Percentiles rank a stretch among this genome's conserved stretches.
phyloP scores from a whole-genome alignment of 1,284 basidiomycete genomes.

The Testicularia cyperi region DNA sequence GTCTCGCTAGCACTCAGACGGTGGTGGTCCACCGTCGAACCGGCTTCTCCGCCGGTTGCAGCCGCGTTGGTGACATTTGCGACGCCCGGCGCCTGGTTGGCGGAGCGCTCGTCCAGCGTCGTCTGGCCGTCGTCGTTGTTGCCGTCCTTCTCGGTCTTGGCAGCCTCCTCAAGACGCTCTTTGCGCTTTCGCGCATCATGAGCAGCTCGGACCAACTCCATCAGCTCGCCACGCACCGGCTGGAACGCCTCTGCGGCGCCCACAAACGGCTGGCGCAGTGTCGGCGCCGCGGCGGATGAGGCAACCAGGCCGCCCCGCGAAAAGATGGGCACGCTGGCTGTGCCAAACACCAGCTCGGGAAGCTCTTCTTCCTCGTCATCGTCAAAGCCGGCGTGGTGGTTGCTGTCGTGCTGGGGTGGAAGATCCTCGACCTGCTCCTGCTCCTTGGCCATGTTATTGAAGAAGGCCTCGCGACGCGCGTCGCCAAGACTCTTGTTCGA shows the following conservation, averaged over 20 bases:
- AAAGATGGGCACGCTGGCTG: conserved; percentile 53
- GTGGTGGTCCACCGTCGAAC: neutral
- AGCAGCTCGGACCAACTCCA: conserved; percentile 13
- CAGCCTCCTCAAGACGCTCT: conserved; percentile 19
- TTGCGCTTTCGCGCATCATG: conserved; percentile 33
- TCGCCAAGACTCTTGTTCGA: conserved; percentile 41
- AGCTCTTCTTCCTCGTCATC: conserved; percentile 53
- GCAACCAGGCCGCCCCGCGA: conserved; percentile 6
- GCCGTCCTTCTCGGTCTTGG: conserved; percentile 30
- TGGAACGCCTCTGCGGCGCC: conserved; percentile 23
- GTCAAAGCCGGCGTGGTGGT: conserved; percentile 17
- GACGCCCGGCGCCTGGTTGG: conserved; percentile 5
- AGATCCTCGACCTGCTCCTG: neutral
- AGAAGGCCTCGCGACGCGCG: conserved; percentile 47
- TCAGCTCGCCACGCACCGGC: conserved; percentile 26
- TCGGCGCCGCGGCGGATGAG: neutral
- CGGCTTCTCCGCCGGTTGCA: conserved; percentile 2
- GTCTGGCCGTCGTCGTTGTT: conserved; percentile 34
- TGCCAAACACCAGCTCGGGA: conserved; percentile 54
- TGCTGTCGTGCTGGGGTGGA: conserved; percentile 11
- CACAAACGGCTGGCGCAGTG: conserved; percentile 12
- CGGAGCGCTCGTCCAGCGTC: conserved; percentile 29
- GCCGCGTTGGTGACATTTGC: neutral
- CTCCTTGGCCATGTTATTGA: conserved; percentile 25
- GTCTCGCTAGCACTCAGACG: conserved; percentile 30